Percentiles rank a stretch among this genome's conserved stretches.
These are phyloP conservation scores for Stenocarpella maydis DNA, from an alignment of 2,329 filamentous ascomycete species.

Conservation along the genomic window DNA sequence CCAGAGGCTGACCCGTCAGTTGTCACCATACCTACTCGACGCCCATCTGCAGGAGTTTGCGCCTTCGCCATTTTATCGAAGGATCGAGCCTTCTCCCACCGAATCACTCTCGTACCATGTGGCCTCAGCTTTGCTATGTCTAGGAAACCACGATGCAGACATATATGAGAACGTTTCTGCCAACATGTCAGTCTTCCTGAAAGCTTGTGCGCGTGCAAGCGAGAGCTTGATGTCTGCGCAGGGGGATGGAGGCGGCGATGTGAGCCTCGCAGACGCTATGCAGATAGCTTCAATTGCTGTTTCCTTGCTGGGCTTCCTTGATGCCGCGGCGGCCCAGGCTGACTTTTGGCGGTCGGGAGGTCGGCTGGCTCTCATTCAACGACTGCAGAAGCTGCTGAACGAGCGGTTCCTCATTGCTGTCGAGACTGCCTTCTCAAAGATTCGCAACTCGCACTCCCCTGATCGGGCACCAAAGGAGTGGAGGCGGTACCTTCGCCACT, in stretches of 20 bases:
- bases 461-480: slow-evolving; percentile 79
- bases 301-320: slow-evolving; percentile 88
- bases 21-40: slow-evolving; percentile 86
- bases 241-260: slow-evolving; percentile 63
- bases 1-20: slow-evolving; percentile 77
- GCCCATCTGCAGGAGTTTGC: slow-evolving; percentile 81
- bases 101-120: slow-evolving; percentile 83
- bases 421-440: slow-evolving; percentile 88
- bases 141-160: slow-evolving; percentile 76
- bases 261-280: slow-evolving; percentile 71
- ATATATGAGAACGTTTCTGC: slow-evolving; percentile 72
- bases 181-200: slow-evolving; percentile 76
- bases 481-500: slow-evolving; percentile 86
- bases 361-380: slow-evolving; percentile 75
- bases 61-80: slow-evolving; percentile 82
- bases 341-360: slow-evolving; percentile 83
- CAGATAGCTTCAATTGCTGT: slow-evolving; percentile 79
- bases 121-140: slow-evolving; percentile 79
- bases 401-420: slow-evolving; percentile 86
- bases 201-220: slow-evolving; percentile 72
- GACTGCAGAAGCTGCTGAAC: slow-evolving; percentile 77
- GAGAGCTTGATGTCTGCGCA: slow-evolving; percentile 62
- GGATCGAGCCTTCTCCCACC: slow-evolving; percentile 87
- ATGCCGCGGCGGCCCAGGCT: slow-evolving; percentile 79
- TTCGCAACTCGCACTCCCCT: slow-evolving; percentile 78